phyloP scores from a whole-genome alignment of 805 yeast genomes.

The Cyberlindnera lachancei region DNA sequence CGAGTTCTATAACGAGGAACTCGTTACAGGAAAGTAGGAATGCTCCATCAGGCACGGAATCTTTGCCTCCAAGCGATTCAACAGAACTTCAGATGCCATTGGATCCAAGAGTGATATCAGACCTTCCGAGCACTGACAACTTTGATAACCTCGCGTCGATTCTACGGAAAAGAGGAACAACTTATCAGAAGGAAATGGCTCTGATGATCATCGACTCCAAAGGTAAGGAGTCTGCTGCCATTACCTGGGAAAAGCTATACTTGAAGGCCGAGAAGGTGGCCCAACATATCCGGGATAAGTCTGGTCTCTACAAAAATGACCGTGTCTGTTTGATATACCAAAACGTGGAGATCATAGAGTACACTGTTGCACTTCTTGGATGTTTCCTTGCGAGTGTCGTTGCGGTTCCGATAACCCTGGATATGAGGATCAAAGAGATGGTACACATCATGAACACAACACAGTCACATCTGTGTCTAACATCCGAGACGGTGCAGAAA shows the following conservation, averaged over 20 bases:
- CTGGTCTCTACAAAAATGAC: conserved; percentile 71
- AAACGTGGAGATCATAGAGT: conserved; percentile 77
- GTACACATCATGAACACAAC: conserved; percentile 65
- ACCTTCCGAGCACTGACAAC: conserved; percentile 30
- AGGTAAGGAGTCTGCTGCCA: conserved; percentile 71
- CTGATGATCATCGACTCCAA: conserved; percentile 62
- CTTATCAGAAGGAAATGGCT: conserved; percentile 63
- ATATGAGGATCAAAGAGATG: conserved; percentile 60
- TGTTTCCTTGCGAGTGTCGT: conserved; percentile 91
- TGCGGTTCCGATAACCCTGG: conserved; percentile 87
- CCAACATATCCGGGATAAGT: conserved; percentile 66
- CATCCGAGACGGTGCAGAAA: conserved; percentile 73
- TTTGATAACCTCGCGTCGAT: conserved; percentile 64
- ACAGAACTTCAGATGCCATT: conserved; percentile 35
- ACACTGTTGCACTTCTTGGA: conserved; percentile 79
- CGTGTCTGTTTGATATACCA: conserved; percentile 80
- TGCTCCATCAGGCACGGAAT: conserved; percentile 16
- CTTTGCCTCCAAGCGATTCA: conserved; percentile 25
- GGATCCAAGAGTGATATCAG: conserved; percentile 47
- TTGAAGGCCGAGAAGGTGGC: conserved; percentile 82
- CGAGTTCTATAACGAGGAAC: conserved; percentile 20
- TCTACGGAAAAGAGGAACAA: conserved; percentile 62
- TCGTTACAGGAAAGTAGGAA: conserved; percentile 17
- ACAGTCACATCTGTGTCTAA: conserved; percentile 67
- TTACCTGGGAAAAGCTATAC: conserved; percentile 87